Percentiles rank a stretch among this genome's conserved stretches.
Conservation (phyloP, 2,329 filamentous ascomycete genomes). For the Aspergillus pseudoterreus region DNA sequence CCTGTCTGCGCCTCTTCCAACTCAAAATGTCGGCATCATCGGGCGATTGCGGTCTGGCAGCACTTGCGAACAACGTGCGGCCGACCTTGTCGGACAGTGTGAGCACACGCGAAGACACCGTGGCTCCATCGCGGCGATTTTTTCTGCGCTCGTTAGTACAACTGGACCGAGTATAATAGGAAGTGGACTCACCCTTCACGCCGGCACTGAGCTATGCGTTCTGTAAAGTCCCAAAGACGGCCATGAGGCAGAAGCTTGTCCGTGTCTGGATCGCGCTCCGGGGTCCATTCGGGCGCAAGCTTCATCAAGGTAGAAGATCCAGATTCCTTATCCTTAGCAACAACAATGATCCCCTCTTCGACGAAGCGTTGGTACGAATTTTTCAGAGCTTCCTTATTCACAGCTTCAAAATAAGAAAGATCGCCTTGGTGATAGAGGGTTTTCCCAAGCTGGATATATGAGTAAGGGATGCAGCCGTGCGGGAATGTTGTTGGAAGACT, state of each 20-base stretch:
- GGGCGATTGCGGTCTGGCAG: slow-evolving; percentile 21
- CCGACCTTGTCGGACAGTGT: slow-evolving; percentile 72
- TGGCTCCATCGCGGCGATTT: slow-evolving; percentile 89
- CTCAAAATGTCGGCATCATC: slow-evolving; percentile 31
- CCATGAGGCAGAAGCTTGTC: slow-evolving; percentile 66
- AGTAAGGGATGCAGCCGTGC: not conserved
- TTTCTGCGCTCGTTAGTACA: slow-evolving; percentile 49
- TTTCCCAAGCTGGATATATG: slow-evolving; percentile 68
- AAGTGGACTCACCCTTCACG: slow-evolving; percentile 63
- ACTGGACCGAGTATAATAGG: not conserved
- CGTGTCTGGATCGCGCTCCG: slow-evolving; percentile 59
- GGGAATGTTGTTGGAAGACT: slow-evolving; percentile 23
- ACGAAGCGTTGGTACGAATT: slow-evolving; percentile 87
- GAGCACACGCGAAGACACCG: slow-evolving; percentile 78
- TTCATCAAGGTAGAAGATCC: slow-evolving; percentile 49
- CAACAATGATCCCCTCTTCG: slow-evolving; percentile 81
- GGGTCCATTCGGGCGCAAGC: slow-evolving; percentile 71
- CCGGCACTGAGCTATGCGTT: slow-evolving; percentile 75
- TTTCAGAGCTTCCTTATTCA: slow-evolving; percentile 96
- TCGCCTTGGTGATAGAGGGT: slow-evolving; percentile 97
- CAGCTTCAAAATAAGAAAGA: slow-evolving; percentile 93
- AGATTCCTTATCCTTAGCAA: slow-evolving; percentile 63
- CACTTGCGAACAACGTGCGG: slow-evolving; percentile 56
- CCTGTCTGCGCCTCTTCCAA: slow-evolving; percentile 34
- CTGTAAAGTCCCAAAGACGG: slow-evolving; percentile 85